Base-by-base conservation (phyloP, 495 filamentous ascomycete species). In the Hypoxylon cercidicola region DNA sequence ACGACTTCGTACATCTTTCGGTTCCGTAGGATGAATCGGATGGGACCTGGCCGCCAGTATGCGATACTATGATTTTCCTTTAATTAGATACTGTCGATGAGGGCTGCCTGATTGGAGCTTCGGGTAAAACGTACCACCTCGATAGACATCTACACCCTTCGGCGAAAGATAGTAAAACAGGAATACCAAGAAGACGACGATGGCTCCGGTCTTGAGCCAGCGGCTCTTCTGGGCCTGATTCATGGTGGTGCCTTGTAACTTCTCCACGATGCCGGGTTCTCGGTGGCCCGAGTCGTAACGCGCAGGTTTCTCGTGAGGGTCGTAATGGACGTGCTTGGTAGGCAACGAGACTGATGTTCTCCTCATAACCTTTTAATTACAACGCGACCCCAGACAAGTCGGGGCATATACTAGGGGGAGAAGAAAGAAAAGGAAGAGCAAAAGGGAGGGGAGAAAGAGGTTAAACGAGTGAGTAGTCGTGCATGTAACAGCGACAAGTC, bases 191-290 rank as follows among this genome's bases (percentile, higher is more conserved):
- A 89, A 85, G 49, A 88, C 84, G 55, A 96, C 79, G 64, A 96
- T 86, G 67, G 89, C 89, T 34, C 89, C 90, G 37, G 90, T 90
- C 86, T 95, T 96, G 62, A 96, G 64, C 75, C 88, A 93, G 69
- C 92, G 86, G 58, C 88, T 88, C 80, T 84, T 85, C 78, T 91
- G 89, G 64, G 84, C 85, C 77, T 90, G 88, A 62, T 85, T 86
- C 83, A 89, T 89, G 69, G 80, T 87, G 66, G 81, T 78, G 67
- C 77, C 69, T 71, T 83, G 81, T 74, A 81, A 62, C 68, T 77
- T 83, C 71, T 77, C 75, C 70, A 82, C 64, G 43, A 80, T 72
- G 71, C 73, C 71, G 64, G 70, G 69, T 64, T 79, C 75, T 71
- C 75, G 69, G 69, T 78, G 76, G 62, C 72, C 74, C 60, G 64